Evolutionary conservation across 352 stramenopile species (phyloP).

Genomic region (Phytopythium aichiense): DNA sequence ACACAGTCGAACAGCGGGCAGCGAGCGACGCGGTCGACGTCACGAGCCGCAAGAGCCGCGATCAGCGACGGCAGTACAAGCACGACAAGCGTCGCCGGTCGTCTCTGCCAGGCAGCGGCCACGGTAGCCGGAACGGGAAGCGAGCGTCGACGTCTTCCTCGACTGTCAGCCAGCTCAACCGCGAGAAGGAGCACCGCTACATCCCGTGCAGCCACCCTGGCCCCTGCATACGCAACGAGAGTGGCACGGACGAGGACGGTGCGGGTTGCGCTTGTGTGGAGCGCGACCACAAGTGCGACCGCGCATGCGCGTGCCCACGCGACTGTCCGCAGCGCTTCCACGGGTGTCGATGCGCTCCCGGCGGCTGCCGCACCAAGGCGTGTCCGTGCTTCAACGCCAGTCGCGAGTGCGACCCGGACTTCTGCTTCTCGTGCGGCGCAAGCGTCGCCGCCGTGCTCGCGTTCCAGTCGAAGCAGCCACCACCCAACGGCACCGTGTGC

Average conservation of each 20-base stretch:
- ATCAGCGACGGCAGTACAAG: slow-evolving; percentile 6
- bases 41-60: background rate
- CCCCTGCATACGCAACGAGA: slow-evolving; percentile 26
- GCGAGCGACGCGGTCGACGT: slow-evolving; percentile 10
- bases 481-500: slow-evolving; percentile 22
- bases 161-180: slow-evolving; percentile 28
- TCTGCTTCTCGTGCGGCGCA: slow-evolving; percentile 65
- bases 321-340: slow-evolving; percentile 64
- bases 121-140: background rate
- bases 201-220: slow-evolving; percentile 58
- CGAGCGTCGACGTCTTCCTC: slow-evolving; percentile 23
- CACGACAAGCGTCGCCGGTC: slow-evolving; percentile 5
- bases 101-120: background rate
- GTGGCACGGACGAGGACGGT: background rate
- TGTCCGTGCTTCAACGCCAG: slow-evolving; percentile 52
- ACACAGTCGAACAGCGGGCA: background rate
- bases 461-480: slow-evolving; percentile 13
- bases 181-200: slow-evolving; percentile 51
- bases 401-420: slow-evolving; percentile 72
- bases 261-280: slow-evolving; percentile 42
- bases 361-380: slow-evolving; percentile 45
- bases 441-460: slow-evolving; percentile 56
- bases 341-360: slow-evolving; percentile 54
- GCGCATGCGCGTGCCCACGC: slow-evolving; percentile 52
- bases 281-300: slow-evolving; percentile 53